phyloP scores from a whole-genome alignment of 2,329 filamentous ascomycete species.

The Ophiostoma sp. region DNA sequence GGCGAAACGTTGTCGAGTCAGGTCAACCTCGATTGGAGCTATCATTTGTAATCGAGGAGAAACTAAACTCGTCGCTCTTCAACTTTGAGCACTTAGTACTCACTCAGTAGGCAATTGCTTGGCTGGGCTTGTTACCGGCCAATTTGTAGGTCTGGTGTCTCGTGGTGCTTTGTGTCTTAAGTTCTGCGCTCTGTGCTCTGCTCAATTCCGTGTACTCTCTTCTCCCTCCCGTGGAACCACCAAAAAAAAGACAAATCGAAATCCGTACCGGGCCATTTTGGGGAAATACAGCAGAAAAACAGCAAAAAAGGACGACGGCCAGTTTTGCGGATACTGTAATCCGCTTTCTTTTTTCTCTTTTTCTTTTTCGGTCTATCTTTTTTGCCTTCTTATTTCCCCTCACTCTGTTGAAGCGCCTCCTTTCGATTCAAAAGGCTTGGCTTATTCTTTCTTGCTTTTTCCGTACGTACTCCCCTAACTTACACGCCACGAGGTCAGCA shows the following conservation, averaged over 20 bases:
- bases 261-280: neutral
- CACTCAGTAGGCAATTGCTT: neutral
- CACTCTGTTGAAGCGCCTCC: neutral
- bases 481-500: neutral
- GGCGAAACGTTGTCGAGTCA: neutral
- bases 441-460: neutral
- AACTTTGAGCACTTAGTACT: neutral
- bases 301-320: neutral
- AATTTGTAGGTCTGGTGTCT: neutral
- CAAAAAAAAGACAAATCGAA: neutral
- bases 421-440: neutral
- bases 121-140: neutral
- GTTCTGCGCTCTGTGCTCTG: neutral
- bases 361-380: neutral
- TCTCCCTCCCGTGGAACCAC: neutral
- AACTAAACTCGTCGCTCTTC: neutral
- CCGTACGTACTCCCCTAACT: neutral
- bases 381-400: neutral
- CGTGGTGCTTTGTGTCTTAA: too few relatives aligned
- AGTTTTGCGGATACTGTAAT: neutral
- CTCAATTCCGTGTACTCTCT: too few relatives aligned
- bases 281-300: neutral
- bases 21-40: neutral
- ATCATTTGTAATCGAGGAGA: neutral
- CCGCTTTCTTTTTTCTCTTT: neutral